Evolutionary conservation across 208 protist species (phyloP), one percentile per base, ranked within the genome.

Genomic region (Wallacemonas sp.): DNA sequence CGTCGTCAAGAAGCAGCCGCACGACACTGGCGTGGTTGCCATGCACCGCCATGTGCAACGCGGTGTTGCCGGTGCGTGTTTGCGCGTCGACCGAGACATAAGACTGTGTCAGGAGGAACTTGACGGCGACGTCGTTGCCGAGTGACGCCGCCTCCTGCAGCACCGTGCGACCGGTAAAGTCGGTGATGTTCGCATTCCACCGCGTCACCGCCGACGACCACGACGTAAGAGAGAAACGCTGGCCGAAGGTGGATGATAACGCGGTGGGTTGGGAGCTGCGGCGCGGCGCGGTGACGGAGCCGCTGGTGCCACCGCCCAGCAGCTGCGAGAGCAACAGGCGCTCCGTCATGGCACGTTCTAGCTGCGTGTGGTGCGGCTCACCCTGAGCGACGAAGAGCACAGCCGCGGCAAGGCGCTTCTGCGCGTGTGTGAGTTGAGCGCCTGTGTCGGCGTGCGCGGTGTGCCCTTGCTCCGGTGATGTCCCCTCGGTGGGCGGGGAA

Each of bases 151-250:
- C 76, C 29, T 96, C 87, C 48, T 93, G 83, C 36, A 96, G 68
- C 19, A 90, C 52, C 1, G 90, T 93, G 52, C 87, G 81, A 19
- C 87, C 87, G 38, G 92, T 68, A 44, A 82, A 68, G 69, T 96
- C 90, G 32, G 62, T 64, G 3, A 83, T 73, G 60, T 92, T 92
- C 45, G 76, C 76, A 65, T 93, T 93, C 84, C 82, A 89, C 62
- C 68, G 68, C 45, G 76, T 90, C 29, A 93, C 63, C 3, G 60
- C 62, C 32, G 71, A 36, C 13, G 63, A 71, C 71, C 62, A 78
- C 53, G 63, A 39, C 29, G 74, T 53, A 1, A 73, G 27, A 21
- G 36, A 61, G 44, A 79, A 80, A 15, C 62, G 55, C 0, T 71
- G 67, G 10, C 76, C 80, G 62, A 74, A 82, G 27, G 10, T 41